A percentile compares a stretch with the other conserved stretches of the same genome.
Evolutionary conservation across 2,329 filamentous ascomycete genomes (phyloP).

Genomic region (Penicillium sp.): DNA sequence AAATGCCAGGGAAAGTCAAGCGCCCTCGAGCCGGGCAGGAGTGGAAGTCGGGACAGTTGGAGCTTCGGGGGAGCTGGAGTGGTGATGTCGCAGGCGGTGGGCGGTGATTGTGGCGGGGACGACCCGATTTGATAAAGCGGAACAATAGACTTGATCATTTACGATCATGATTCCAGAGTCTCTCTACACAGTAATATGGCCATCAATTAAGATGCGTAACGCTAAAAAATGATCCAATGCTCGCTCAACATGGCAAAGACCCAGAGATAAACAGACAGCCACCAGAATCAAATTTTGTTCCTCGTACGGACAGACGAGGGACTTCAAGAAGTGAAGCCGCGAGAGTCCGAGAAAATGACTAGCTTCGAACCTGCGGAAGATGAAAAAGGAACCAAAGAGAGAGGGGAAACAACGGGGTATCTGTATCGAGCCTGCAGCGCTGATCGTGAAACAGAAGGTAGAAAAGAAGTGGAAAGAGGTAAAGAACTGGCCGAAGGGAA

Average conservation of each 20-base stretch:
- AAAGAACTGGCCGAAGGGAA: constrained; percentile 10
- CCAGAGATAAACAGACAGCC: constrained; percentile 8
- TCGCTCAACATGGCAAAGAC: constrained; percentile 12
- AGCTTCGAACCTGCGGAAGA: constrained; percentile 35
- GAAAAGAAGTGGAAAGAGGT: constrained; percentile 1
- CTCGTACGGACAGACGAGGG: constrained; percentile 3
- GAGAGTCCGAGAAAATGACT: constrained; percentile 14
- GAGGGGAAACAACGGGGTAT: constrained; percentile 24
- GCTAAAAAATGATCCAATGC: constrained; percentile 16
- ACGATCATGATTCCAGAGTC: background rate
- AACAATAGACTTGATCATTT: no score
- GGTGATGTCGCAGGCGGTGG: constrained; percentile 27
- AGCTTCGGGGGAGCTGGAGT: constrained; percentile 12
- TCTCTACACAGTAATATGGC: constrained; percentile 10
- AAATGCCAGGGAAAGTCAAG: constrained; percentile 1
- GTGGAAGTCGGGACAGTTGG: constrained; percentile 9
- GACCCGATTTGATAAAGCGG: no score
- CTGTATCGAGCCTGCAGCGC: constrained; percentile 29
- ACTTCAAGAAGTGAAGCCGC: constrained; percentile 1
- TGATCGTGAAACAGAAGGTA: constrained; percentile 22
- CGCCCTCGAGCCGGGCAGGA: constrained; percentile 14
- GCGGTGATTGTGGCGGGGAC: constrained; percentile 17
- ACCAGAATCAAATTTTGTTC: constrained; percentile 11
- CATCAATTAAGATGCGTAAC: constrained; percentile 14
- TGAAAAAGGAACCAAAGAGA: constrained; percentile 3